Evolutionary conservation across 2,329 filamentous ascomycete genomes (phyloP), one percentile per base, ranked within the genome.

Genomic region (Moelleriella libera): DNA sequence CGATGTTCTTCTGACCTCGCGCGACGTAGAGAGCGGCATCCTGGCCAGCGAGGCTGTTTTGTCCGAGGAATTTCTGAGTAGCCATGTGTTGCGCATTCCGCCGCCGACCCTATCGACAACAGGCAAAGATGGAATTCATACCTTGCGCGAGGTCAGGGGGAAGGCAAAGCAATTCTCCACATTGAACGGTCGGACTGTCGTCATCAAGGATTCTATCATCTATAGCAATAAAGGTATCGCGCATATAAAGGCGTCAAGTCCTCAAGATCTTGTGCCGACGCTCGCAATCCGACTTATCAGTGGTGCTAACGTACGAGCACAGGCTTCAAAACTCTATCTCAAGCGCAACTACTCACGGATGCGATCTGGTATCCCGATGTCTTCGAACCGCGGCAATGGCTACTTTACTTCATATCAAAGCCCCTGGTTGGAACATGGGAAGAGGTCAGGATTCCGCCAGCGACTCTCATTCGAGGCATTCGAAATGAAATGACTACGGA

Each of bases 161-260:
- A 97, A 97, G 73, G 87, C 92, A 32, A 94, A 89, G 67, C 88
- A 95, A 61, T 94, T 92, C 60, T 83, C 83, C 11, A 98, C 94
- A 0, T 73, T 92, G 54, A 98, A 98, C 65, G 88, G 89, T 37
- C 80, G 88, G 58, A 96, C 86, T 44, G 83, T 98, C 50, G 86
- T 98, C 43, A 82, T 98, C 54, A 97, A 97, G 66, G 92, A 98
- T 65, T 80, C 83, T 30, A 84, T 84, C 56, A 77, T 97, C 41
- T 98, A 94, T 67, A 96, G 85, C 63, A 97, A 97, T 61, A 98
- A 98, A 74, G 92, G 89, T 88, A 65, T 45, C 45, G 30, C 30
- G 21, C 9, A 31, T 21, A 21, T 21, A 21, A 21, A 21, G 21
- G 21, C 21, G 21, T 21, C 21, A 21, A 21, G 21, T 21, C 21